Base-by-base conservation (phyloP, 192 early-diverging fungal genomes). In the Thamnidium elegans region DNA sequence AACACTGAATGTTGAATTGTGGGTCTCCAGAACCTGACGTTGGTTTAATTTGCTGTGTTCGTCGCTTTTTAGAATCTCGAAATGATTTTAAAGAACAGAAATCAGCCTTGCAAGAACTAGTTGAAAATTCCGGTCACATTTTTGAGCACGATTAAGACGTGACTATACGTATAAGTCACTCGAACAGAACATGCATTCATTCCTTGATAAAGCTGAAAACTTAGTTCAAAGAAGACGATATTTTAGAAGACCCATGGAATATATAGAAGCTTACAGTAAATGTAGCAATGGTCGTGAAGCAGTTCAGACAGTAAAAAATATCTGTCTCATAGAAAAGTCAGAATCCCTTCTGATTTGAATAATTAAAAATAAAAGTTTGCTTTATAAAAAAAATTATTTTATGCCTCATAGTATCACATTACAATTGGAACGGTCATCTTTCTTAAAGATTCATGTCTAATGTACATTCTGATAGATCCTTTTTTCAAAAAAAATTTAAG, bases 31-130 rank as follows among this genome's bases (percentile, higher is more conserved):
- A n/a, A n/a, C n/a, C n/a, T n/a, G n/a, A n/a, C n/a, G n/a, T n/a
- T n/a, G n/a, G n/a, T n/a, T n/a, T n/a, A n/a, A n/a, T n/a, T n/a
- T n/a, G n/a, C n/a, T n/a, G n/a, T n/a, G n/a, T n/a, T n/a, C n/a
- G n/a, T n/a, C n/a, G n/a, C n/a, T 47, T 26, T 44, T 19, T 63
- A 1, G 54, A 32, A 32, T 10, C 23, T 34, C 14, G 32, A 0
- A 15, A 10, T n/a, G 54, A 55, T 55, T 55, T 55, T 19, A 34
- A n/a, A 7, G 4, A 55, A 0, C 54, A 55, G 13, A 55, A 55
- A 17, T 36, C 54, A 32, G 54, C 31, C 1, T 39, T 55, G 5
- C 13, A 55, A 55, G 54, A 39, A n/a, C 7, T 36, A 17, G 32
- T 55, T n/a, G 9, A 34, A 19, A n/a, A 14, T 32, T 4, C 2